Conservation (phyloP, 768 basidiomycete genomes). For the Boletus barrowsii region DNA sequence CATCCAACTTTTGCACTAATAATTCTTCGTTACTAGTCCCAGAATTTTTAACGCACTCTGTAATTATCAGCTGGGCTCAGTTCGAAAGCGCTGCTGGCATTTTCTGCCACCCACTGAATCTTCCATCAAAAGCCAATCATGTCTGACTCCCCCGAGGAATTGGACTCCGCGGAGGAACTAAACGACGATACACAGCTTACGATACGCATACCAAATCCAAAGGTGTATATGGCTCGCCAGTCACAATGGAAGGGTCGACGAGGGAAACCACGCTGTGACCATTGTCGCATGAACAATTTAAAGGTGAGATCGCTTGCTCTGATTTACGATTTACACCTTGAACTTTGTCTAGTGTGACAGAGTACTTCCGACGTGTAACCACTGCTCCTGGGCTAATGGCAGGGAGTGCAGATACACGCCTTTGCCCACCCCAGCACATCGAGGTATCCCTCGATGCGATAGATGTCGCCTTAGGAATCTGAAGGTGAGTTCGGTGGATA, state of each 20-base stretch:
- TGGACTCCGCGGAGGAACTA: conserved; percentile 38
- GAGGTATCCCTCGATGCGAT: conserved; percentile 73
- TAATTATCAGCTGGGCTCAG: conserved; percentile 6
- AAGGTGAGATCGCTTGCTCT: conserved; percentile 46
- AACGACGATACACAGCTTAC: conserved; percentile 54
- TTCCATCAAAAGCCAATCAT: conserved; percentile 18
- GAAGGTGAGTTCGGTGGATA: conserved; percentile 43
- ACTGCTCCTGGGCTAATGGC: conserved; percentile 63
- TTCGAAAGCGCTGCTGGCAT: conserved; percentile 10
- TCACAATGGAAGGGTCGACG: conserved; percentile 74
- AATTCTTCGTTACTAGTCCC: conserved; percentile 7
- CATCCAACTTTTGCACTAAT: conserved; percentile 7
- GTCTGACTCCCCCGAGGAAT: conserved; percentile 38
- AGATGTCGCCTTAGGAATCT: conserved; percentile 64
- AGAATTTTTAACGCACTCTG: not conserved
- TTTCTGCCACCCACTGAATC: conserved; percentile 14
- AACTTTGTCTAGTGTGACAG: conserved; percentile 57
- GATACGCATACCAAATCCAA: conserved; percentile 66
- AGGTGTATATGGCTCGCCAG: conserved; percentile 63
- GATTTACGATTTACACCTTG: conserved; percentile 7
- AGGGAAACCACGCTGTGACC: conserved; percentile 73
- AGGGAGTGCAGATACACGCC: conserved; percentile 71
- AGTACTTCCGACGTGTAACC: conserved; percentile 66
- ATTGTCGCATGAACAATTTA: conserved; percentile 67
- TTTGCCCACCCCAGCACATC: conserved; percentile 69